These are phyloP conservation scores for Nyctanthes arbortristis DNA, from an alignment of 257 asterid species.

Conservation along the genomic window DNA sequence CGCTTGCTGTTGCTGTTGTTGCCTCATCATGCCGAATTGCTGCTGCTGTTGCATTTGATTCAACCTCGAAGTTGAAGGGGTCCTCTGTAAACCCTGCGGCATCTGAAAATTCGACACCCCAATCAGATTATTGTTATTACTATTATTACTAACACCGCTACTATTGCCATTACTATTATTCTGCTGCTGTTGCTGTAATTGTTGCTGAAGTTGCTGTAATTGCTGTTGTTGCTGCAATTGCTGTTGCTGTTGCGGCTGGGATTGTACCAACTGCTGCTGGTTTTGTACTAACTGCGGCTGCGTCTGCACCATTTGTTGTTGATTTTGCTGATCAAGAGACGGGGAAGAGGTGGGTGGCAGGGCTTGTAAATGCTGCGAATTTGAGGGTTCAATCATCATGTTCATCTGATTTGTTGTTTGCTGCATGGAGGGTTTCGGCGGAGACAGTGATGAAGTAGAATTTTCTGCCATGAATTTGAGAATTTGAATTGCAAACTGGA, in stretches of 20 bases:
- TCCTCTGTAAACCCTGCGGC: constrained; percentile 62
- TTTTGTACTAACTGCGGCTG: constrained; percentile 37
- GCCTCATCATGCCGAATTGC: constrained; percentile 51
- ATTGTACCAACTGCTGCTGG: constrained; percentile 32
- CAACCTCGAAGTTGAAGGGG: constrained; percentile 68
- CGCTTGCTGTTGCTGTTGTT: constrained; percentile 46
- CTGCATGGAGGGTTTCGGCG: constrained; percentile 55
- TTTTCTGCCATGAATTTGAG: constrained; percentile 52
- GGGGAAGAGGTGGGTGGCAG: constrained; percentile 44
- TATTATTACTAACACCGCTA: constrained; percentile 27
- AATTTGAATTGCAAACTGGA: not conserved
- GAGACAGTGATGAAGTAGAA: constrained; percentile 57
- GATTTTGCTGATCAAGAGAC: constrained; percentile 44
- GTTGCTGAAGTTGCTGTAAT: constrained; percentile 40
- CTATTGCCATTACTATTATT: constrained; percentile 20
- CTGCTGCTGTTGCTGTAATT: constrained; percentile 47
- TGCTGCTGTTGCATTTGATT: constrained; percentile 64
- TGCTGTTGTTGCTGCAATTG: constrained; percentile 40
- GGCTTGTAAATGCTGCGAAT: constrained; percentile 52
- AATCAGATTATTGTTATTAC: constrained; percentile 42
- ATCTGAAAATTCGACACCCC: constrained; percentile 55
- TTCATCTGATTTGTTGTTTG: constrained; percentile 30
- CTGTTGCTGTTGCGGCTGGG: constrained; percentile 48
- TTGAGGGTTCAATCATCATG: constrained; percentile 47
- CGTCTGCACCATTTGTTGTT: constrained; percentile 32